Conservation (phyloP, 176 grass and related monocot genomes). For the Rhipidocladum racemiflorum region DNA sequence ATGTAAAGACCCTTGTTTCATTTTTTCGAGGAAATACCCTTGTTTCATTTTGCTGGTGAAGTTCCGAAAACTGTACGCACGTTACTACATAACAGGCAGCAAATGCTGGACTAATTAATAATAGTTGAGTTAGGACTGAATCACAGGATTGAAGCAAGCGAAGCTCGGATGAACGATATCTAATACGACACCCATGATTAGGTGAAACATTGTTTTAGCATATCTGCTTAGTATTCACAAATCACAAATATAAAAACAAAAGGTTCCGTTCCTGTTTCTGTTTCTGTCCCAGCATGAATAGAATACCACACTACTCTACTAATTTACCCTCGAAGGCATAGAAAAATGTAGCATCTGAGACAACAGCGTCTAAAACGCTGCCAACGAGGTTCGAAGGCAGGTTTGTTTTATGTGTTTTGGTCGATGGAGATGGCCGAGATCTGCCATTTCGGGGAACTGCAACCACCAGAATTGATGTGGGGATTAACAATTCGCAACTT, state of each 20-base stretch:
- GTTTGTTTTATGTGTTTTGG: conserved; percentile 25
- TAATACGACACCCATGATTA: conserved; percentile 21
- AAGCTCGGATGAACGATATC: neutral
- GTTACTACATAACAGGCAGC: neutral
- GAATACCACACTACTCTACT: neutral
- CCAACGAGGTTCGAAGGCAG: neutral
- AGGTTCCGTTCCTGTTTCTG: neutral
- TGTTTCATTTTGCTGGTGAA: neutral
- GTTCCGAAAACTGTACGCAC: neutral
- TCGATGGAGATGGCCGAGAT: neutral
- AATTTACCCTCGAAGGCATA: neutral
- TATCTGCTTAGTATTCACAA: conserved; percentile 5
- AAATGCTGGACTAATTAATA: neutral
- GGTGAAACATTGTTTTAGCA: neutral
- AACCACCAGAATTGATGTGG: conserved; percentile 10
- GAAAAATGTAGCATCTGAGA: neutral
- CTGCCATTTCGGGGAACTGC: neutral
- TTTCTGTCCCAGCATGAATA: neutral
- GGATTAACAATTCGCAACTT: conserved; percentile 33
- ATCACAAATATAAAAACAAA: neutral
- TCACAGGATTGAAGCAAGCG: neutral
- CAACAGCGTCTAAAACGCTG: neutral
- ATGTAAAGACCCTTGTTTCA: neutral
- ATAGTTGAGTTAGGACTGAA: neutral
- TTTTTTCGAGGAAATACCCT: too few species aligned